Evolutionary conservation across 2,329 filamentous ascomycete species (phyloP).

Genomic region (Apiospora malaysiana): DNA sequence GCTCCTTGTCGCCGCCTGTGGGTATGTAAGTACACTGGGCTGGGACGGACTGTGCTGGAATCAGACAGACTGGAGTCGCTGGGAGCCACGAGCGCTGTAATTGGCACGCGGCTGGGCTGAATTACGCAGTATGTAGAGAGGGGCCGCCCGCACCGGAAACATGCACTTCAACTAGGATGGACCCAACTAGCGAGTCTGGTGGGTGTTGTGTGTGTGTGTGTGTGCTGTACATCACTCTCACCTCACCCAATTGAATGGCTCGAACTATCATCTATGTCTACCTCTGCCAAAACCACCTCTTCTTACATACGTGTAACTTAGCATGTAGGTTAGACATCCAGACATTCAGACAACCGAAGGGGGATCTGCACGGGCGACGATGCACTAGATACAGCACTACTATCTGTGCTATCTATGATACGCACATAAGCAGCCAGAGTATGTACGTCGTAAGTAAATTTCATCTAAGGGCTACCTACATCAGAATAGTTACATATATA

Average conservation of each 20-base stretch:
- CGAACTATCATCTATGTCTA: slow-evolving; percentile 10
- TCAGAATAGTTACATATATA: background rate
- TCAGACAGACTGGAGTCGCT: background rate
- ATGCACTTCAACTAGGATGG: slow-evolving; percentile 1
- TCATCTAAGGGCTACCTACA: background rate
- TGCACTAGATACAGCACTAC: background rate
- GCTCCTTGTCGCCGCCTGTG: background rate
- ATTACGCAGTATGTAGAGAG: background rate
- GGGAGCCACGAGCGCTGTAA: slow-evolving; percentile 8
- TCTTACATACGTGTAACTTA: too few species aligned
- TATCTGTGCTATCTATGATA: background rate
- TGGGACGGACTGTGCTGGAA: background rate
- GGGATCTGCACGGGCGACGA: slow-evolving; percentile 1
- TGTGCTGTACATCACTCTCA: slow-evolving; percentile 16
- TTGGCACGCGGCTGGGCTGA: slow-evolving; percentile 14
- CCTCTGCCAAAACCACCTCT: slow-evolving; percentile 1
- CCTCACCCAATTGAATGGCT: slow-evolving; percentile 17
- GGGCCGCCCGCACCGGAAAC: slow-evolving; percentile 3
- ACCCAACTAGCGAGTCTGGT: background rate
- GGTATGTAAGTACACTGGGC: background rate
- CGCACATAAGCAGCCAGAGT: background rate
- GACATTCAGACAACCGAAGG: background rate
- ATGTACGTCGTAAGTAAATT: background rate
- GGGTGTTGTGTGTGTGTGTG: background rate
- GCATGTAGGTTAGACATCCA: background rate